phyloP scores from a whole-genome alignment of 495 filamentous ascomycete genomes.

The Xylaria cubensis region DNA sequence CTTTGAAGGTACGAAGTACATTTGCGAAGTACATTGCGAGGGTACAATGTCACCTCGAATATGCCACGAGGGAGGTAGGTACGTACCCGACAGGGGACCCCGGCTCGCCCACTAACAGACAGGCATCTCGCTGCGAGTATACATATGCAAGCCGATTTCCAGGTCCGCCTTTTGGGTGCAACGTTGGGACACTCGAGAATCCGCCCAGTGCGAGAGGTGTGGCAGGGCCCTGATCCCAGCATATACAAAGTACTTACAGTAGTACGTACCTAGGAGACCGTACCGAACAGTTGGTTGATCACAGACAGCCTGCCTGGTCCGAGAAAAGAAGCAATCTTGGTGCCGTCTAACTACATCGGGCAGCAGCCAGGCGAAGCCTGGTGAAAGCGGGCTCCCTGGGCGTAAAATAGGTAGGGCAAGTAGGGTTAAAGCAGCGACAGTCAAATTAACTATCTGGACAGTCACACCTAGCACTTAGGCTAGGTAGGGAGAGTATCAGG shows the following conservation, averaged over 20 bases:
- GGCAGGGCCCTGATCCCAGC: conserved; percentile 33
- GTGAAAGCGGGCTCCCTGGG: background rate
- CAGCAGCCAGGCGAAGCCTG: background rate
- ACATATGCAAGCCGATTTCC: conserved; percentile 32
- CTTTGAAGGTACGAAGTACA: conserved; percentile 3
- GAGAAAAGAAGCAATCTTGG: background rate
- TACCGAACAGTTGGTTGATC: conserved; percentile 25
- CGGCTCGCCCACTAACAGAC: conserved; percentile 30
- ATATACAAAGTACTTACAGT: conserved; percentile 15
- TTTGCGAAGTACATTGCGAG: background rate
- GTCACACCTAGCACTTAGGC: background rate
- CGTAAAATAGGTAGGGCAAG: background rate
- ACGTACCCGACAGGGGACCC: conserved; percentile 35
- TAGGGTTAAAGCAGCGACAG: conserved; percentile 18
- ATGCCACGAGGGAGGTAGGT: conserved; percentile 25
- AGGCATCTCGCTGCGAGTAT: conserved; percentile 42
- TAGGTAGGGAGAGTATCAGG: background rate
- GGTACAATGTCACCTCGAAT: background rate
- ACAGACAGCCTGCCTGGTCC: conserved; percentile 1
- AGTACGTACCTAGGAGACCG: conserved; percentile 1
- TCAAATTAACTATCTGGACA: background rate
- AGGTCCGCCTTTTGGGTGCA: conserved; percentile 42
- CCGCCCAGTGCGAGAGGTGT: conserved; percentile 36
- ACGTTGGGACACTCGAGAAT: conserved; percentile 34
- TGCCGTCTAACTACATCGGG: conserved; percentile 14